Conservation (phyloP, 805 yeast genomes). For the Metschnikowia kunwiensis region DNA sequence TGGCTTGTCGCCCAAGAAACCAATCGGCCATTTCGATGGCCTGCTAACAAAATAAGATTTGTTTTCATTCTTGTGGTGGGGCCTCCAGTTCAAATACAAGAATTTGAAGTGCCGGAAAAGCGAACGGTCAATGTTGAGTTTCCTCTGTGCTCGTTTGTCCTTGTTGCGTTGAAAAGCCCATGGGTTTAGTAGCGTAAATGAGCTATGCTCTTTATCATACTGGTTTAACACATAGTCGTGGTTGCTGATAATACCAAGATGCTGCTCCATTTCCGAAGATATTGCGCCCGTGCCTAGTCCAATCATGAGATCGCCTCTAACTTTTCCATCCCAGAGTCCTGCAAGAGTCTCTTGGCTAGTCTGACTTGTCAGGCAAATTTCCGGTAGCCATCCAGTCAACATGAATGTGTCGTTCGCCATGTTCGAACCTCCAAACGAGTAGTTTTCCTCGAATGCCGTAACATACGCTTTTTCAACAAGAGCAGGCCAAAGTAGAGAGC, state of each 20-base stretch:
- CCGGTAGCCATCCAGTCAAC: conserved; percentile 74
- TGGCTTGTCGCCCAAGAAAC: conserved; percentile 32
- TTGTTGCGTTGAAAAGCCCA: conserved; percentile 25
- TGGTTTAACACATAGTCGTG: conserved; percentile 68
- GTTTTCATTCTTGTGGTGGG: conserved; percentile 23
- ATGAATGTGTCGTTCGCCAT: conserved; percentile 65
- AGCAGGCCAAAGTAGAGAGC: conserved; percentile 57
- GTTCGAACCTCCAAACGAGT: conserved; percentile 70
- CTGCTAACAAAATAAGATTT: conserved; percentile 24
- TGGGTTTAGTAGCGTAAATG: conserved; percentile 30
- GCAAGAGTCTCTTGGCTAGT: conserved; percentile 27
- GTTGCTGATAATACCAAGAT: conserved; percentile 43
- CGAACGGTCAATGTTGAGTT: conserved; percentile 17
- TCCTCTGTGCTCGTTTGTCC: conserved; percentile 15
- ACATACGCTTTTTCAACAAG: conserved; percentile 76
- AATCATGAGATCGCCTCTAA: conserved; percentile 39
- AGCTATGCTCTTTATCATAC: conserved; percentile 1
- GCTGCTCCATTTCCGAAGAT: conserved; percentile 30
- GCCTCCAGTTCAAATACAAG: conserved; percentile 69
- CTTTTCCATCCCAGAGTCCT: conserved; percentile 25
- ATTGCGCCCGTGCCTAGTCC: conserved; percentile 68
- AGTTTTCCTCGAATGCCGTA: conserved; percentile 54
- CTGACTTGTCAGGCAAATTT: conserved; percentile 36
- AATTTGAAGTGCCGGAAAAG: conserved; percentile 39
- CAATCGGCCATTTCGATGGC: conserved; percentile 10